A percentile compares a stretch with the other conserved stretches of the same genome.
Evolutionary conservation across 345 rosid species (phyloP).

Genomic region (Erysimum cheiranthoides): DNA sequence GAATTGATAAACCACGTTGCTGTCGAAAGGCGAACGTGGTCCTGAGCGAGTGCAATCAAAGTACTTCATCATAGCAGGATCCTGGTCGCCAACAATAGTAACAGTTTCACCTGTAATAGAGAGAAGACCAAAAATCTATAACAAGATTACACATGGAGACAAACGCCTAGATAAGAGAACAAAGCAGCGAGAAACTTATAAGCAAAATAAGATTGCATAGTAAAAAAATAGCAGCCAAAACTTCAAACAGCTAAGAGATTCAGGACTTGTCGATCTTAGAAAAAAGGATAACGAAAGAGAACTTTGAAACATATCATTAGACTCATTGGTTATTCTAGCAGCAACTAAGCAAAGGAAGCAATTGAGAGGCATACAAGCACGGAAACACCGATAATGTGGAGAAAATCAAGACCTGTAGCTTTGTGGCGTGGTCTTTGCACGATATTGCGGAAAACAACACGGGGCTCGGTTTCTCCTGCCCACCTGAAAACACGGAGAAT

Average conservation of each 20-base stretch:
- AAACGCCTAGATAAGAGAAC: not conserved
- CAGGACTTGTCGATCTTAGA: not conserved
- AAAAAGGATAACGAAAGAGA: too few relatives aligned
- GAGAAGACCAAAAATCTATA: constrained; percentile 9
- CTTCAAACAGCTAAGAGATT: constrained; percentile 4
- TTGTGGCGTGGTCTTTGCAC: constrained; percentile 98
- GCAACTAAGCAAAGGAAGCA: not conserved
- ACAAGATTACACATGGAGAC: constrained; percentile 23
- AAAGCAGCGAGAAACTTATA: constrained; percentile 4
- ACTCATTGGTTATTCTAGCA: constrained; percentile 15
- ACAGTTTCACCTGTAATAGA: constrained; percentile 78
- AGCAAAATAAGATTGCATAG: not conserved
- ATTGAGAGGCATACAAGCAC: constrained; percentile 14
- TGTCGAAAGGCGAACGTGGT: constrained; percentile 91
- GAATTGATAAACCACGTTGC: constrained; percentile 90
- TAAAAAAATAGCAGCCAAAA: constrained; percentile 2
- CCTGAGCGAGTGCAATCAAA: constrained; percentile 96
- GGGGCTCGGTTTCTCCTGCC: constrained; percentile 97
- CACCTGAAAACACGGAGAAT: constrained; percentile 54
- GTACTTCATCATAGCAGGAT: constrained; percentile 74
- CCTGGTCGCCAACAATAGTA: constrained; percentile 87
- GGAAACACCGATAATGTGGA: not conserved
- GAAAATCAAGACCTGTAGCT: constrained; percentile 60
- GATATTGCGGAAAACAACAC: constrained; percentile 92
- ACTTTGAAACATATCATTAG: not conserved